Evolutionary conservation across 2,329 filamentous ascomycete species (phyloP).

Genomic region (Neofusicoccum ribis): DNA sequence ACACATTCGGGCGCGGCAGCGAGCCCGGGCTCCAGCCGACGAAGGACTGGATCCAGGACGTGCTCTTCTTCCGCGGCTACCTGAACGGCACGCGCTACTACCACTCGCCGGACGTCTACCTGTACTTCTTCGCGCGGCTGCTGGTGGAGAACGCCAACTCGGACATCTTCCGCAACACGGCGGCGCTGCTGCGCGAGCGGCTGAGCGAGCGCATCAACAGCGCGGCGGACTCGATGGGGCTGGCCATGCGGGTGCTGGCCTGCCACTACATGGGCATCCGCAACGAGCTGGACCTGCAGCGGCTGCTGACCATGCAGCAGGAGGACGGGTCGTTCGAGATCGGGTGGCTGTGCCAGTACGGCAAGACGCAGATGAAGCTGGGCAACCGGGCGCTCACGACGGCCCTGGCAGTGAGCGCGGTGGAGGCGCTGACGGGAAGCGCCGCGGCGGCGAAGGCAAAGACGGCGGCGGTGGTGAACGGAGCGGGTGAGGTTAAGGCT

Average conservation of each 20-base stretch:
- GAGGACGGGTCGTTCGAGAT: constrained; percentile 39
- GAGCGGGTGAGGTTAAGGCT: background rate
- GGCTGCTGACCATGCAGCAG: constrained; percentile 31
- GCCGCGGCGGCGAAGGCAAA: background rate
- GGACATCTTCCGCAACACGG: constrained; percentile 26
- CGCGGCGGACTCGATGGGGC: constrained; percentile 28
- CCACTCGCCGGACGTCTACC: constrained; percentile 32
- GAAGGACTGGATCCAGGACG: constrained; percentile 28
- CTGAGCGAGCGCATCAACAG: constrained; percentile 29
- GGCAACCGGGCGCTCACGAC: constrained; percentile 28
- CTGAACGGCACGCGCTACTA: constrained; percentile 37
- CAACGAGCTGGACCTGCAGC: constrained; percentile 22
- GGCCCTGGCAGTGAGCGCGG: constrained; percentile 28
- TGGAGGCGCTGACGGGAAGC: constrained; percentile 1
- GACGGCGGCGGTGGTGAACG: background rate
- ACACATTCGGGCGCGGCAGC: constrained; percentile 30
- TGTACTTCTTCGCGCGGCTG: constrained; percentile 33
- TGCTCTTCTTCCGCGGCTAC: constrained; percentile 29
- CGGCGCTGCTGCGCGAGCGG: constrained; percentile 26
- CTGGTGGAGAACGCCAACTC: constrained; percentile 25
- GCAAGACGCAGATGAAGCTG: constrained; percentile 23
- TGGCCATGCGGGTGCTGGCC: constrained; percentile 31
- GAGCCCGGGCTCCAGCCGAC: constrained; percentile 26
- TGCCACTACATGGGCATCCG: constrained; percentile 29
- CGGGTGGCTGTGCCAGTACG: constrained; percentile 28